Conservation (phyloP, 2,329 filamentous ascomycete species). For the Chaetomiaceae sp. region DNA sequence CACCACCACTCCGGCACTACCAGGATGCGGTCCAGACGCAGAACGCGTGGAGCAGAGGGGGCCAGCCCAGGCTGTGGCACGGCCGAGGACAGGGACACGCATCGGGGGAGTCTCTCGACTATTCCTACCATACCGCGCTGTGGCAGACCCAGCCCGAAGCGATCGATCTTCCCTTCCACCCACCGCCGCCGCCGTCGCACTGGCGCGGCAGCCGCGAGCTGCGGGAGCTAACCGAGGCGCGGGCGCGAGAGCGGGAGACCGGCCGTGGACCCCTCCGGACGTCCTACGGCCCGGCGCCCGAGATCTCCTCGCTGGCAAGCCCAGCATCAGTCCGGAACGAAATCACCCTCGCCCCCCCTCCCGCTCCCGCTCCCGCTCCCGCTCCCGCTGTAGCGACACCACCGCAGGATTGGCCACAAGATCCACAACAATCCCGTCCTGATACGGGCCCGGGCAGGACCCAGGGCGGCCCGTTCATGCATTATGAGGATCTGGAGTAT, state of each 20-base stretch:
- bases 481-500: constrained; percentile 22
- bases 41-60: neutral
- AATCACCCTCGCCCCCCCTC: neutral
- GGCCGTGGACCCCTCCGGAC: constrained; percentile 9
- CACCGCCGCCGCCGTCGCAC: constrained; percentile 1
- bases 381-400: neutral
- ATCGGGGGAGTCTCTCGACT: neutral
- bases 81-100: neutral
- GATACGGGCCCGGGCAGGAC: neutral
- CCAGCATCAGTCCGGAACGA: neutral
- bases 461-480: constrained; percentile 19
- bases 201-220: constrained; percentile 17
- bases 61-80: constrained; percentile 1
- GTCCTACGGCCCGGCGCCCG: constrained; percentile 16
- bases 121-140: neutral
- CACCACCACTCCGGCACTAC: constrained; percentile 8
- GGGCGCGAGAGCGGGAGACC: constrained; percentile 11
- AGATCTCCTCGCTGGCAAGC: no score
- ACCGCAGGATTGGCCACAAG: neutral
- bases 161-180: constrained; percentile 9
- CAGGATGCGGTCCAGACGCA: neutral
- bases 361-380: neutral
- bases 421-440: neutral
- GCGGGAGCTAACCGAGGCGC: constrained; percentile 19
- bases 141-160: constrained; percentile 8